Conservation (phyloP, 1,139 yeast genomes). For the Debaryomyces coudertii region DNA sequence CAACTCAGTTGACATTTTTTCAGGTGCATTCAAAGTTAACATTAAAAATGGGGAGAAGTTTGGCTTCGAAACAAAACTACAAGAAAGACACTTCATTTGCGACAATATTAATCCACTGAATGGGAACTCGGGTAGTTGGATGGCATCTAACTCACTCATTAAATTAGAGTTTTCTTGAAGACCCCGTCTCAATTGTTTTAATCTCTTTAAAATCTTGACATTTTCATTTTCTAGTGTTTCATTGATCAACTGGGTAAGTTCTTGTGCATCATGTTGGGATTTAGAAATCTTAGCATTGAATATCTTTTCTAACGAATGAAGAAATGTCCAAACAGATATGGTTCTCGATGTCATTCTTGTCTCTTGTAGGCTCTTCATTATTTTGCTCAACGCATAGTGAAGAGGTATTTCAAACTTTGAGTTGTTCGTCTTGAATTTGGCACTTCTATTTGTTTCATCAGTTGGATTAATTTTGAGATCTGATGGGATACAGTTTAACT, state of each 20-base stretch:
- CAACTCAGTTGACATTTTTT: conserved; percentile 50
- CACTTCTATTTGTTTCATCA: conserved; percentile 26
- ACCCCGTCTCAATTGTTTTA: conserved; percentile 22
- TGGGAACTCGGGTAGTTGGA: conserved; percentile 65
- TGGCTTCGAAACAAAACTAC: conserved; percentile 66
- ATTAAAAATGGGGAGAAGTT: conserved; percentile 67
- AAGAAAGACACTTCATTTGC: conserved; percentile 68
- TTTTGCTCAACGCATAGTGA: conserved; percentile 58
- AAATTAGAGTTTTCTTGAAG: conserved; percentile 13
- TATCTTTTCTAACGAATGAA: conserved; percentile 74
- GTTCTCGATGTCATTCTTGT: conserved; percentile 58
- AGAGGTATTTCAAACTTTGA: conserved; percentile 47
- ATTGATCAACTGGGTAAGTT: conserved; percentile 74
- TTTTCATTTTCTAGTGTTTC: conserved; percentile 79
- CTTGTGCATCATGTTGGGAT: conserved; percentile 94
- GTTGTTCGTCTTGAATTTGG: conserved; percentile 19
- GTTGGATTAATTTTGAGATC: conserved; percentile 16
- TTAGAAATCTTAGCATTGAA: conserved; percentile 76
- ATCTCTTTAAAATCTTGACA: conserved; percentile 41
- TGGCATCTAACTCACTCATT: conserved; percentile 26
- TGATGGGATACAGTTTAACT: conserved; percentile 25
- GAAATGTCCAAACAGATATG: conserved; percentile 76
- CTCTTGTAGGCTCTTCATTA: conserved; percentile 63
- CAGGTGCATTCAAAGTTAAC: conserved; percentile 76
- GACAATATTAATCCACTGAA: conserved; percentile 70